Evolutionary conservation across 106 monocot species (phyloP), one percentile per base, ranked within the genome.

Genomic region (Apostasia shenzhenica): DNA sequence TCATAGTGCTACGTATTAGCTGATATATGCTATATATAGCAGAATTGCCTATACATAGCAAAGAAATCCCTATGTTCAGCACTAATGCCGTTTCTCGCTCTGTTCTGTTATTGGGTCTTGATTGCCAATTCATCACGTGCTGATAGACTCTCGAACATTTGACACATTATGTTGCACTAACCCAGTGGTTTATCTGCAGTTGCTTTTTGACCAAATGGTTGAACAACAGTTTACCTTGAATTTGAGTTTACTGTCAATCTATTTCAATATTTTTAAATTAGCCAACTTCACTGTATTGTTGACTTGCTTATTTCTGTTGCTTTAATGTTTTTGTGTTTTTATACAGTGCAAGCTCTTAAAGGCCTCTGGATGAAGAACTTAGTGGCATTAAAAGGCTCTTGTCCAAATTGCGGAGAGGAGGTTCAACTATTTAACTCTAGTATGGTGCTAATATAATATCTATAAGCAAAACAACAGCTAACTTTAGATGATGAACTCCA

Each of bases 391-490:
- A 97, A 97, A 80, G 95, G 95, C 8, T 86, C 78, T 43, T 97
- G 95, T 57, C 95, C 92, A 66, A 92, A 89, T 66, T 97, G 95
- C 66, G 95, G 95, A 6, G 92, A 97, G 79, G 89, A 97, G 95
- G 95, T 97, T 52, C 10, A 72, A 46, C 42, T 45, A 40, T 57
- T 58, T 62, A 13, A 41, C 8, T n/a, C 9, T 7, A 38, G 26
- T 42, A 4, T 52, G 55, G 51, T 38, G 39, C 12, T 6, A 12
- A 72, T 56, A 56, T 66, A 47, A 48, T 42, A 12, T 61, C 41
- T 26, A 26, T 26, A 26, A 26, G 26, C 26, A 26, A 26, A 26
- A 26, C 26, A 26, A 26, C 26, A 57, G 14, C 42, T 78, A 41
- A 66, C 8, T 40, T 7, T 47, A 46, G 44, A 44, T 42, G 10